Base-by-base conservation (phyloP, 2,329 filamentous ascomycete genomes). In the Falciphora oryzae region DNA sequence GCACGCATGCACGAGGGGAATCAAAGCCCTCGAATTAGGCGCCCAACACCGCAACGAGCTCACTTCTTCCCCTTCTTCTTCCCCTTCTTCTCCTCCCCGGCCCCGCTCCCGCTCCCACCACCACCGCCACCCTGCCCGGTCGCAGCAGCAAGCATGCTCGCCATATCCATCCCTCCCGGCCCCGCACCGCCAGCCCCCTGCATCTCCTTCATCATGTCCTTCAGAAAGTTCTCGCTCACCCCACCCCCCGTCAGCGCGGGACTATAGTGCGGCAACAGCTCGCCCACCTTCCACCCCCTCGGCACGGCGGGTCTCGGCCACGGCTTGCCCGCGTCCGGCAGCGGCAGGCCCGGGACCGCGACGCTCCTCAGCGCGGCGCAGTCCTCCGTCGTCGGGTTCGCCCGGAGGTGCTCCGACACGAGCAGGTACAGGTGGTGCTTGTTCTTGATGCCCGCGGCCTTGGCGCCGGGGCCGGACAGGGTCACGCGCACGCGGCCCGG, bases 181-280 rank as follows among this genome's bases (percentile, higher is more conserved):
- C 79, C 10, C 75, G 72, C 79, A 81, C 80, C 67, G 0, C 78
- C 81, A 2, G 77, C 78, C 3, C 76, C 76, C 72, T 83, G 81
- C 92, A 98, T 96, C 79, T 96, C 92, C 72, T 88, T 89, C 93
- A 98, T 97, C 83, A 97, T 96, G 70, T 97, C 93, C 80, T 95
- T 92, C 73, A 98, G 88, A 67, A 97, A 86, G 73, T 98, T 96
- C 76, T 99, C 95, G 67, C 88, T 93, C 14, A 98, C 92, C 50
- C 95, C 95, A 14, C 95, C 95, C 11, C 95, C 95, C 64, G 91
- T 95, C 78, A 98, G 85, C 25, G 93, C 95, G 0, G 93, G 88
- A 67, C 91, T 96, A 73, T 96, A 90, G 68, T 96, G 88, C 28
- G 95, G 95, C 69, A 99, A 74, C 65, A 97, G 87, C 66, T 85